phyloP scores from a whole-genome alignment of 192 early-diverging fungal species.

The Backusella tuberculispora region DNA sequence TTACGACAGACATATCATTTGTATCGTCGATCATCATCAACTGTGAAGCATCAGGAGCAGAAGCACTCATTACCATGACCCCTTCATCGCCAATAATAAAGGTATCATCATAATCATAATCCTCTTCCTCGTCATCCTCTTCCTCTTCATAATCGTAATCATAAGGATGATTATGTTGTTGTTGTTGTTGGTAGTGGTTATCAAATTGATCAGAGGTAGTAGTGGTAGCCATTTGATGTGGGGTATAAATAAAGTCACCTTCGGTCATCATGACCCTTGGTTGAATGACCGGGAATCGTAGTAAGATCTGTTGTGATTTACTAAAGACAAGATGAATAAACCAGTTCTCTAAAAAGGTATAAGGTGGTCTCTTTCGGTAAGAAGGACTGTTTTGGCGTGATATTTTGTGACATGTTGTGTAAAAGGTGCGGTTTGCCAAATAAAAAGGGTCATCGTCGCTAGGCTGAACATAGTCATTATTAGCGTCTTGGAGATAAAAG shows the following conservation, averaged over 20 bases:
- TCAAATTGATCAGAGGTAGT: neutral
- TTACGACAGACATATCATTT: neutral
- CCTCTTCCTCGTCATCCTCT: slow-evolving; percentile 7
- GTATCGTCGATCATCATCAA: neutral
- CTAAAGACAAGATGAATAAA: slow-evolving; percentile 39
- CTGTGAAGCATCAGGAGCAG: neutral
- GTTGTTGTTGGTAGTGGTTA: neutral
- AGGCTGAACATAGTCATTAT: neutral
- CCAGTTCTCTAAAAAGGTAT: slow-evolving; percentile 37
- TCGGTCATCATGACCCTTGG: slow-evolving; percentile 38
- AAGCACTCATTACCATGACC: slow-evolving; percentile 8
- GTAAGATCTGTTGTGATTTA: slow-evolving; percentile 42
- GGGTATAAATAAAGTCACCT: slow-evolving; percentile 43
- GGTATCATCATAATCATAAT: slow-evolving; percentile 13
- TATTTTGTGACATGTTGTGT: slow-evolving; percentile 34
- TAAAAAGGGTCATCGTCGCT: slow-evolving; percentile 21
- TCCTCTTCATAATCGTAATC: slow-evolving; percentile 10
- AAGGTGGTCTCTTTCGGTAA: slow-evolving; percentile 30
- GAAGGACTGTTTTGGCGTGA: slow-evolving; percentile 30
- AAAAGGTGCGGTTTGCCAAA: slow-evolving; percentile 30
- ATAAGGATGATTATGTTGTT: neutral
- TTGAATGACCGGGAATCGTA: slow-evolving; percentile 31
- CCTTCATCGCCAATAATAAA: slow-evolving; percentile 13
- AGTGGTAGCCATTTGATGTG: slow-evolving; percentile 20
- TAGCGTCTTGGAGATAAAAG: slow-evolving; percentile 1